Evolutionary conservation across 768 basidiomycete species (phyloP).

Genomic region (Rhizopogon vinicolor): DNA sequence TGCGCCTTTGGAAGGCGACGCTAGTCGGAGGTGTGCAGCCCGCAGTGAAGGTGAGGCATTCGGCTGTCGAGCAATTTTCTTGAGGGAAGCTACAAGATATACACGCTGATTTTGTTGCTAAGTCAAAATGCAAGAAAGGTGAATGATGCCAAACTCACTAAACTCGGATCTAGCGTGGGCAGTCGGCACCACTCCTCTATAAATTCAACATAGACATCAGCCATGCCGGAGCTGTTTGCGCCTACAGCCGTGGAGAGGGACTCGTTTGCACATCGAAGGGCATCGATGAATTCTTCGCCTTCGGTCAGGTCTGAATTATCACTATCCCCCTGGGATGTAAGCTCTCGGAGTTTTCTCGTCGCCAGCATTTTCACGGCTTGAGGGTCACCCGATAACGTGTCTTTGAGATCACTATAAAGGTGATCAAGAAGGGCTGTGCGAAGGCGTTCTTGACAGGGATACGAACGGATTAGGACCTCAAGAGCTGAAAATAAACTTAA

Average conservation of each 20-base stretch:
- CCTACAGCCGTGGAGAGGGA: slow-evolving; percentile 22
- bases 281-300: slow-evolving; percentile 21
- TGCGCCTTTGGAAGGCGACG: slow-evolving; percentile 11
- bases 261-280: slow-evolving; percentile 26
- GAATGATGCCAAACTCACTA: slow-evolving; percentile 20
- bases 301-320: slow-evolving; percentile 9
- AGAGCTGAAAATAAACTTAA: slow-evolving; percentile 38
- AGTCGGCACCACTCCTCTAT: slow-evolving; percentile 42
- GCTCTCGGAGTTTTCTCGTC: slow-evolving; percentile 28
- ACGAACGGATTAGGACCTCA: slow-evolving; percentile 36
- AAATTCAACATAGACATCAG: slow-evolving; percentile 38
- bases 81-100: slow-evolving; percentile 48
- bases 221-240: slow-evolving; percentile 21
- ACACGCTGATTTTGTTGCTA: slow-evolving; percentile 34
- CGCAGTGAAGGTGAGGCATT: slow-evolving; percentile 25
- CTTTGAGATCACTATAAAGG: slow-evolving; percentile 37
- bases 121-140: slow-evolving; percentile 11
- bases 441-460: slow-evolving; percentile 37
- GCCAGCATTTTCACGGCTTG: slow-evolving; percentile 35
- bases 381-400: slow-evolving; percentile 32
- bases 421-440: slow-evolving; percentile 37
- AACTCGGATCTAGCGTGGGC: slow-evolving; percentile 22
- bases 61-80: slow-evolving; percentile 24
- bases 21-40: slow-evolving; percentile 30
- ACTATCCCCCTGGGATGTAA: slow-evolving; percentile 18